Conservation (phyloP, 371 early-diverging fungal species). For the Mortierella sp. region DNA sequence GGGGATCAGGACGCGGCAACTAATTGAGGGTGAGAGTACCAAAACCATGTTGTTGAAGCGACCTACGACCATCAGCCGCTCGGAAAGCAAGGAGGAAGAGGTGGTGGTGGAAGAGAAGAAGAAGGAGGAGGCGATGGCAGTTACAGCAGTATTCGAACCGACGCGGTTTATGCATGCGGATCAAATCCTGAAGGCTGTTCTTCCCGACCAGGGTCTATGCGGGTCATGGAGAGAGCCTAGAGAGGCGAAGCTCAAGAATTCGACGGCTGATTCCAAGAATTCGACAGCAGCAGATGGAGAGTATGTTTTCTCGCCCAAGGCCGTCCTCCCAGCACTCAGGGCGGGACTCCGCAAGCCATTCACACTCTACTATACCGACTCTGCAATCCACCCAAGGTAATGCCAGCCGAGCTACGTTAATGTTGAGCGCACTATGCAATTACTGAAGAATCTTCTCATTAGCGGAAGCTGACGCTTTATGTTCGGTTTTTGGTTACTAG, state of each 20-base stretch:
- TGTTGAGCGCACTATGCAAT: too few relatives aligned
- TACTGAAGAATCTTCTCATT: not conserved
- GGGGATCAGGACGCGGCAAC: not conserved
- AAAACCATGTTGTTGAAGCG: not conserved
- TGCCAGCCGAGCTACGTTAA: not conserved
- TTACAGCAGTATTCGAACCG: not conserved
- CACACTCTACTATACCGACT: slow-evolving; percentile 5
- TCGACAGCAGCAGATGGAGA: not conserved
- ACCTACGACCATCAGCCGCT: not conserved
- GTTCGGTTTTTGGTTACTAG: not conserved
- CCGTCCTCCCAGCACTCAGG: slow-evolving; percentile 23
- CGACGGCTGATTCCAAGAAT: not conserved
- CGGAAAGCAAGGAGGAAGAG: not conserved
- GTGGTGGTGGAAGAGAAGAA: not conserved
- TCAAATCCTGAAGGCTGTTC: not conserved
- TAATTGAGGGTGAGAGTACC: not conserved
- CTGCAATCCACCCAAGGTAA: not conserved
- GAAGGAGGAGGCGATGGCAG: not conserved
- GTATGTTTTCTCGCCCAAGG: not conserved
- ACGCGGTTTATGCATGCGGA: not conserved
- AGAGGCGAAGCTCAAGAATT: not conserved
- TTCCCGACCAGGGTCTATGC: not conserved
- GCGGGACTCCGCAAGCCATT: not conserved
- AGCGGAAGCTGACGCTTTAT: too few relatives aligned
- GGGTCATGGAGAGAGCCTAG: not conserved